Percentiles rank a stretch among this genome's conserved stretches.
phyloP scores from a whole-genome alignment of 345 rosid genomes.

The Sisymbrium altissimum region DNA sequence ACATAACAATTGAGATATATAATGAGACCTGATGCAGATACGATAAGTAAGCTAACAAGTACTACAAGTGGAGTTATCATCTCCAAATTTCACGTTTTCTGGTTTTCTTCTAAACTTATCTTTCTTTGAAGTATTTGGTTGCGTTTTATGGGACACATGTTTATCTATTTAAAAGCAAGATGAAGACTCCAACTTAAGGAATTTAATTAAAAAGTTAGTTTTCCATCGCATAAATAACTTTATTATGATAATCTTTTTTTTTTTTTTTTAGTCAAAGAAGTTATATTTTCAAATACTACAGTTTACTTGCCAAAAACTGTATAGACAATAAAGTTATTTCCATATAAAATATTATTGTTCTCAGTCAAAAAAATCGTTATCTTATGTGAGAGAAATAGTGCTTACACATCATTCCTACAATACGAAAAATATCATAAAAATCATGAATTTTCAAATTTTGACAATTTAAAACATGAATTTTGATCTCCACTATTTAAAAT shows the following conservation, averaged over 20 bases:
- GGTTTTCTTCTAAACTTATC: neutral
- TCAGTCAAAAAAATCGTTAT: neutral
- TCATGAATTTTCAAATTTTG: too few relatives aligned
- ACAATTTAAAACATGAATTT: too few relatives aligned
- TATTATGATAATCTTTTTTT: too few relatives aligned
- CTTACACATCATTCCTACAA: too few relatives aligned
- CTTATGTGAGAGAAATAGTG: too few relatives aligned
- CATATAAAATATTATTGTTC: neutral
- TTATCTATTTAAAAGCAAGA: neutral
- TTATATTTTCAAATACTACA: neutral
- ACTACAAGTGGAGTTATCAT: neutral
- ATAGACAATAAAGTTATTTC: neutral
- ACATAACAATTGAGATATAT: neutral
- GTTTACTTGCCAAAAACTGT: neutral
- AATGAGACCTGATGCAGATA: constrained; percentile 13
- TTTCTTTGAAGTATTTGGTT: neutral
- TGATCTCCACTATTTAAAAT: too few relatives aligned
- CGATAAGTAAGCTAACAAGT: neutral
- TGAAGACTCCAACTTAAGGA: too few relatives aligned
- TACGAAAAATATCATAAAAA: neutral
- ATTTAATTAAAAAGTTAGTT: too few relatives aligned
- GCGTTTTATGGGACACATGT: neutral
- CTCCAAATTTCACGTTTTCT: neutral
- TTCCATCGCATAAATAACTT: too few relatives aligned
- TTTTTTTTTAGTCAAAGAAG: neutral